Base-by-base conservation (phyloP, 1,139 yeast genomes). In the Kurtzmaniella natalensis region DNA sequence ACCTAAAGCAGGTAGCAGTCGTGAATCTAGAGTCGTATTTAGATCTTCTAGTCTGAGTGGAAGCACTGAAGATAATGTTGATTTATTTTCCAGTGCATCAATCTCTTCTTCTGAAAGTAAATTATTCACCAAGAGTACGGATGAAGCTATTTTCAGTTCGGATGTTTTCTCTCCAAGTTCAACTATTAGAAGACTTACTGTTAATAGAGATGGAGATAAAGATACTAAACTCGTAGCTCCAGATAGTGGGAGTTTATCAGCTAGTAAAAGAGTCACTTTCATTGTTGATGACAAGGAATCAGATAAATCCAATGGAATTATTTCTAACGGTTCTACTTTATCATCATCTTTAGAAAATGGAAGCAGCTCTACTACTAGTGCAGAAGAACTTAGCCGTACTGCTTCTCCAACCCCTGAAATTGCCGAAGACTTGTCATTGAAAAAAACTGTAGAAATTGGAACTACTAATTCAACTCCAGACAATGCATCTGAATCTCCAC, bases 141-240 rank as follows among this genome's bases (percentile, higher is more conserved):
- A 83, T 53, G 71, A 74, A 32, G 80, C 87, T 3, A 81, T 85
- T 38, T 57, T 83, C 40, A 66, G 82, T 2, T 76, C 86, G n/a
- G 84, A 78, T 36, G 78, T 84, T 5, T 84, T 84, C 53, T 72
- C 82, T 3, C 88, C 88, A 18, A 74, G 76, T 34, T 62, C 67
- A 26, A 74, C 72, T 37, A 70, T 78, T 41, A 76, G 78, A 33
- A 72, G 73, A 39, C 62, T 82, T 37, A 69, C 78, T 6, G 71
- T 81, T 40, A 78, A 77, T 37, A 72, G 72, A 52, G 48, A 64
- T 1, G 51, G 45, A 31, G 48, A 45, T 10, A 15, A 46, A 4
- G 42, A 39, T 1, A 39, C 44, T 7, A 35, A 25, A 31, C 49
- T 17, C 33, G 37, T 19, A 25, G 41, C n/a, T 7, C 31, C 36